Evolutionary conservation across 495 filamentous ascomycete genomes (phyloP), one percentile per base, ranked within the genome.

Genomic region (Mytilinidion resinicola): DNA sequence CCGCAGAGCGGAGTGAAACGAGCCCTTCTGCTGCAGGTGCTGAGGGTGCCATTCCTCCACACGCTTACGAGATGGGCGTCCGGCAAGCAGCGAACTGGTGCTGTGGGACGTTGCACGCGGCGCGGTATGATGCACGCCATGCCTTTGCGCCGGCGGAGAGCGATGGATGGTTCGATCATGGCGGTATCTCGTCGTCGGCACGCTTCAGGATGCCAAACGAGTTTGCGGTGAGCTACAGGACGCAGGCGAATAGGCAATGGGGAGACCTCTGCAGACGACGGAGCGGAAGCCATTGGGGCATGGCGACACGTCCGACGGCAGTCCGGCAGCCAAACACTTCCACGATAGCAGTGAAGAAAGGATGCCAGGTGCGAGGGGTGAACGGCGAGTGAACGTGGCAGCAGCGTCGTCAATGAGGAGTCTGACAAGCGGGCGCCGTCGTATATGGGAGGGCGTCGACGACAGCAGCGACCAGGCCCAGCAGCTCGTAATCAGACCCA

Each of bases 91-190:
- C 47, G 51, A 21, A 55, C 39, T 49, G 34, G 44, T 53, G 58
- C 36, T 35, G 62, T 65, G 59, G 42, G 59, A 65, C 55, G 55
- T 61, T 7, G 21, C 25, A 34, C 51, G 21, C 34, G 50, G 33
- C 17, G 50, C 19, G 15, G 48, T 53, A 34, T 9, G 34, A 41
- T 53, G 33, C 50, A 41, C 36, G 33, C 19, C 19, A 15, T 34
- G 21, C 19, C 38, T 55, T 34, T 12, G 6, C 25, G 2, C 35
- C 41, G 38, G 51, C 21, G 33, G 30, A 25, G 11, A 38, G 34
- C 42, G 35, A 35, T 37, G 42, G 37, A 39, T 63, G 43, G 61
- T 51, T 54, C 61, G 61, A 63, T 44, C 50, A 43, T 63, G 61
- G 56, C 55, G 55, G 59, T 58, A 62, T 35, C n/a, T 37, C 30